phyloP scores from a whole-genome alignment of 768 basidiomycete genomes.

The Cantharellus cinnabarinus region DNA sequence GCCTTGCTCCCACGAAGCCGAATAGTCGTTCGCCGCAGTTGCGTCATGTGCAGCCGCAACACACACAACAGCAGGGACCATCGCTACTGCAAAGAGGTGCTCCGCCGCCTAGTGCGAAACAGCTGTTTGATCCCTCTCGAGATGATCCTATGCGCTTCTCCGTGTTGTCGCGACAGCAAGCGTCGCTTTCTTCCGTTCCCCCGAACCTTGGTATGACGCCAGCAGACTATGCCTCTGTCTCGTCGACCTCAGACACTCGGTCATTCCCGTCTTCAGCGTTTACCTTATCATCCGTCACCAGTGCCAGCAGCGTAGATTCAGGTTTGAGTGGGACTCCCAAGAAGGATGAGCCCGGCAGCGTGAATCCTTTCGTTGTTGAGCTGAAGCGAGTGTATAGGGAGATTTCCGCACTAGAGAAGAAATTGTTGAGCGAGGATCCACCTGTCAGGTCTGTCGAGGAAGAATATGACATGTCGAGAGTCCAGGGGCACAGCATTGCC shows the following conservation, averaged over 20 bases:
- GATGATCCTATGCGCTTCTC: slow-evolving; percentile 82
- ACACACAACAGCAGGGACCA: no score
- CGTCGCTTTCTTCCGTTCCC: slow-evolving; percentile 35
- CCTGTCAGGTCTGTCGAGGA: slow-evolving; percentile 14
- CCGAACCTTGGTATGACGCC: slow-evolving; percentile 20
- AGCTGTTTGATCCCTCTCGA: slow-evolving; percentile 74
- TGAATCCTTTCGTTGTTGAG: slow-evolving; percentile 48
- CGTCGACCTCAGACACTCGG: slow-evolving; percentile 36
- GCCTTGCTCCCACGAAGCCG: no score
- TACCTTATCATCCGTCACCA: slow-evolving; percentile 11
- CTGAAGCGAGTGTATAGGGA: slow-evolving; percentile 69
- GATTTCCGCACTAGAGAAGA: slow-evolving; percentile 61
- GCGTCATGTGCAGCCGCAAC: no score
- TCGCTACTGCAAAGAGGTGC: no score
- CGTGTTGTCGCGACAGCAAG: slow-evolving; percentile 29
- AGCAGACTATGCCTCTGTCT: slow-evolving; percentile 14
- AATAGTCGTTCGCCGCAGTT: no score
- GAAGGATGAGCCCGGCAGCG: slow-evolving; percentile 23
- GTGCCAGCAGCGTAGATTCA: slow-evolving; percentile 20
- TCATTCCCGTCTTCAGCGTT: slow-evolving; percentile 11
- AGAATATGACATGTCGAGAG: slow-evolving; percentile 21
- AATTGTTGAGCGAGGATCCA: slow-evolving; percentile 28
- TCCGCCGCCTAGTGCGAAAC: slow-evolving; percentile 14
- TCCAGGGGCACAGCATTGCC: slow-evolving; percentile 15
- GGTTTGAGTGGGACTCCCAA: slow-evolving; percentile 22